phyloP scores from a whole-genome alignment of 257 asterid species.

The Solanum bulbocastanum region DNA sequence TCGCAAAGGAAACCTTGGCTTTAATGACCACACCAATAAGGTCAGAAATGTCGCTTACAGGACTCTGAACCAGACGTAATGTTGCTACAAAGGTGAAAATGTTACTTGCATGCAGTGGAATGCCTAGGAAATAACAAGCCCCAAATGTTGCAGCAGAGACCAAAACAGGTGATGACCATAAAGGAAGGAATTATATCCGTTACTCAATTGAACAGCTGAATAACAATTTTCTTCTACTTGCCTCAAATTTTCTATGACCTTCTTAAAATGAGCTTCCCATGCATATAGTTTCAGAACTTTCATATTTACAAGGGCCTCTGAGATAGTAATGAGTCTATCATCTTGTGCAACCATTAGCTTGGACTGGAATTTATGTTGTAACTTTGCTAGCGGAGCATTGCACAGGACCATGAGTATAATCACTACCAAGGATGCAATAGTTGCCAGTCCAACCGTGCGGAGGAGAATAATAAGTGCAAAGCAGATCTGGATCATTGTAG shows the following conservation, averaged over 20 bases:
- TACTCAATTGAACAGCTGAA: conserved; percentile 61
- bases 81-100: conserved; percentile 96
- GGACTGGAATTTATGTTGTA: conserved; percentile 77
- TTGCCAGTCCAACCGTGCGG: conserved; percentile 67
- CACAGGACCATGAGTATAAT: conserved; percentile 64
- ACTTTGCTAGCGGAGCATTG: conserved; percentile 77
- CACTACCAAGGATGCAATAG: conserved; percentile 62
- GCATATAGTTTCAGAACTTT: conserved; percentile 83
- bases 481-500: conserved; percentile 66
- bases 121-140: conserved; percentile 65
- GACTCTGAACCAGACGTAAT: conserved; percentile 82
- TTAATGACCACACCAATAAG: conserved; percentile 81
- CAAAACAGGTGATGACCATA: conserved; percentile 82
- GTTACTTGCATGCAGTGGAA: conserved; percentile 63
- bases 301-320: conserved; percentile 80
- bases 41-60: conserved; percentile 78
- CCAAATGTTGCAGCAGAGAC: conserved; percentile 93
- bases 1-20: conserved; percentile 69
- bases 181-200: conserved; percentile 60
- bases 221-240: conserved; percentile 30
- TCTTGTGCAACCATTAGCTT: conserved; percentile 86
- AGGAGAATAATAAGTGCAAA: conserved; percentile 62
- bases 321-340: conserved; percentile 57
- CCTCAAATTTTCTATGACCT: conserved; percentile 30
- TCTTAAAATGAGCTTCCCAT: conserved; percentile 76